Base-by-base conservation (phyloP, 495 filamentous ascomycete genomes). In the Trichoderma virens region DNA sequence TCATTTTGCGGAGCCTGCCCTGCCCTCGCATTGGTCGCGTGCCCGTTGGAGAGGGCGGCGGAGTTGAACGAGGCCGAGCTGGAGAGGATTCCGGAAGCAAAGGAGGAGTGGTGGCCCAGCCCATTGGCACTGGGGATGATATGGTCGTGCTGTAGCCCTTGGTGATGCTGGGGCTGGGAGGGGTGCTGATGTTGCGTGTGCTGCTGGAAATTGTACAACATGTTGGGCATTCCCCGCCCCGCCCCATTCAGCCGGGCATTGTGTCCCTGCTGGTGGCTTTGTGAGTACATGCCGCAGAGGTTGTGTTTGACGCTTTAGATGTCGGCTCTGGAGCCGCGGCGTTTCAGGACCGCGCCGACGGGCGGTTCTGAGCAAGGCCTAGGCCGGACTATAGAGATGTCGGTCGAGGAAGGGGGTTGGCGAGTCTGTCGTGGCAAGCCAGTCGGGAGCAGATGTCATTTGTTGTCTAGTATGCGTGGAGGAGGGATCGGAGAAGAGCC, bases 201-300 rank as follows among this genome's bases (percentile, higher is more conserved):
- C 64, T 88, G 85, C 70, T 88, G 87, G 69, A 82, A 95, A 70
- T 88, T 90, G 70, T 88, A 87, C 69, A 83, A 80, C 78, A 87
- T 78, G 38, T 62, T 62, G 82, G 70, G 76, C 70, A 82, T 78
- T 45, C 68, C 72, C 32, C 77, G 76, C 51, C 78, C 72, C 23
- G 78, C 79, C 61, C 81, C 82, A 79, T 82, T 86, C 67, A 84
- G 79, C 67, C 84, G 83, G 68, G 88, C 83, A 81, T 92, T 89
- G 75, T 93, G 91, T 67, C 85, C 86, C 74, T 88, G 86, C 72
- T 92, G 88, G 68, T 92, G 90, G 43, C 81, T 82, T 70, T 92
- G 90, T 67, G 82, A 85, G 79, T 89, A 96, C 92, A 96, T 96
- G 69, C 80, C 61, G 39, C 25, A 28, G 51, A n/a, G 25, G 31